Base-by-base conservation (phyloP, 2,329 filamentous ascomycete species). In the Plenodomus biglobosus region DNA sequence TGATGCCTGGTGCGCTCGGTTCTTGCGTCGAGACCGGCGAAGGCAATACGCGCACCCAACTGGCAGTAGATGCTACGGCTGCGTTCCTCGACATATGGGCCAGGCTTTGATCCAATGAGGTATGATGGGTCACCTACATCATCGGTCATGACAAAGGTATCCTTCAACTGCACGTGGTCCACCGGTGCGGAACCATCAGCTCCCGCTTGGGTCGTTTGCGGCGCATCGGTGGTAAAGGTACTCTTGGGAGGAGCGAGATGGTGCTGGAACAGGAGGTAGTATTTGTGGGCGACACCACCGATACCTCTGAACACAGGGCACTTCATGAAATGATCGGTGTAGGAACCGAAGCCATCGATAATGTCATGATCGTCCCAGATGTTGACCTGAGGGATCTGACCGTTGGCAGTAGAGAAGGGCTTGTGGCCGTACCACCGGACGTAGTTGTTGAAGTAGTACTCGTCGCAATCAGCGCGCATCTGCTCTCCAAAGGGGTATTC, bases 1-100 rank as follows among this genome's bases (percentile, higher is more conserved):
- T 96, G 91, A 65, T 95, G 90, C 32, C 92, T 84, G 8, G 92
- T 96, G 19, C 92, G 88, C 81, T 86, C 80, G n/a, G 81, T 83
- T 13, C 81, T 78, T 8, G 81, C 80, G 69, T 84, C 80, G 61
- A 81, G 75, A 68, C 85, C 82, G 42, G 80, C 65, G 64, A 84
- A 83, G 32, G 84, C 80, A 60, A 88, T 85, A 8, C 87, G 79
- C 52, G 80, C 81, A 35, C 84, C 84, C 3, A 86, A 75, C 45
- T 84, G 81, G 70, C 82, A 83, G 71, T 84, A 86, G 52, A 86
- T 73, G 64, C 73, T 84, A 41, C 82, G 75, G 55, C 81, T 84
- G 45, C 72, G 73, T 66, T 85, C 82, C 59, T 85, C 81, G 2
- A 86, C 80, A 51, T 86, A 86, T 0, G 83, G 82, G 1, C 84